These are phyloP conservation scores for Brettanomyces anomalus DNA, from an alignment of 805 yeast species.

Conservation along the genomic window DNA sequence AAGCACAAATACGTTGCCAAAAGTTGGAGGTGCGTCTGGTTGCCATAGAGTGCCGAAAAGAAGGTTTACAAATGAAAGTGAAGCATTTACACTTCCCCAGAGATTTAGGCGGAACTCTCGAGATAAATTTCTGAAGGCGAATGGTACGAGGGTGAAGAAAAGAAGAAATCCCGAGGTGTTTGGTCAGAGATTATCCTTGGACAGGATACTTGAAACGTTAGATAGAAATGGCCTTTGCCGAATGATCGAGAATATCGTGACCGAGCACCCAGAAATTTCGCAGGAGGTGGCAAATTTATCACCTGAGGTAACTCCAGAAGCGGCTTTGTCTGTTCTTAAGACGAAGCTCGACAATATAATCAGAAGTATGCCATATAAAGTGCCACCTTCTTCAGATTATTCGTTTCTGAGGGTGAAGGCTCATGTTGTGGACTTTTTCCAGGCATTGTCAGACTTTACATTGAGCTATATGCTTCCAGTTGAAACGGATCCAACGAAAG, in stretches of 20 bases:
- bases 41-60: background rate
- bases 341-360: constrained; percentile 36
- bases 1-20: too few species aligned
- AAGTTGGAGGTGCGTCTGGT: too few species aligned
- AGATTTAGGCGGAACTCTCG: too few species aligned
- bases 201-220: constrained; percentile 59
- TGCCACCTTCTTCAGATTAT: constrained; percentile 65
- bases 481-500: constrained; percentile 41
- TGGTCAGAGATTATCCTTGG: constrained; percentile 55
- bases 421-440: constrained; percentile 56
- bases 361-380: constrained; percentile 61
- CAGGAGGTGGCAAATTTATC: constrained; percentile 40
- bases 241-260: constrained; percentile 44
- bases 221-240: constrained; percentile 46
- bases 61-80: background rate
- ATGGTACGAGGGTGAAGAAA: constrained; percentile 18
- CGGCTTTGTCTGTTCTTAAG: constrained; percentile 41
- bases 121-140: too few species aligned
- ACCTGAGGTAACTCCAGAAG: constrained; percentile 48
- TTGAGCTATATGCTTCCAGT: constrained; percentile 65
- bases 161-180: constrained; percentile 30
- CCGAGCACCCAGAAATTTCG: constrained; percentile 53
- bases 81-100: too few species aligned
- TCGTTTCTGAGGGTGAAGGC: constrained; percentile 68
- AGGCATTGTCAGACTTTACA: constrained; percentile 66